Percentiles rank a stretch among this genome's conserved stretches.
phyloP scores from a whole-genome alignment of 75 land plant genomes.

The Chamaecyparis obtusa region DNA sequence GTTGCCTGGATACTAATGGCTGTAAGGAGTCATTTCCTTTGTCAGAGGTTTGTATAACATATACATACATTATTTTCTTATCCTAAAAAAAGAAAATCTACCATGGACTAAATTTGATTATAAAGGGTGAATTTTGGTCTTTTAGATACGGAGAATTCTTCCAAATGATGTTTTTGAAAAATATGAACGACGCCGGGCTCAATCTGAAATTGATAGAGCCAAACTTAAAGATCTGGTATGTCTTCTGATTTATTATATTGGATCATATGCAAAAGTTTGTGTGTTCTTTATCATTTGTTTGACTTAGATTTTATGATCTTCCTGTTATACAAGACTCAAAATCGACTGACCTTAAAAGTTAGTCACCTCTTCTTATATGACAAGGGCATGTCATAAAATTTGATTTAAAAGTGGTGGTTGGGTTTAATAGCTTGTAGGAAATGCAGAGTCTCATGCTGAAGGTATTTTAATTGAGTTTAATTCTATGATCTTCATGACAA shows the following conservation, averaged over 20 bases:
- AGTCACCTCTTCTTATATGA: too few relatives aligned
- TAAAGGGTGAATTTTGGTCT: not conserved
- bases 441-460: too few relatives aligned
- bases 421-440: too few relatives aligned
- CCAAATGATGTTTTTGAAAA: conserved; percentile 28
- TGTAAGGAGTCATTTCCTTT: conserved; percentile 32
- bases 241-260: not conserved
- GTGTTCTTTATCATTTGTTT: too few relatives aligned
- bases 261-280: too few relatives aligned
- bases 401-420: too few relatives aligned
- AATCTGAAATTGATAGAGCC: conserved; percentile 31
- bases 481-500: too few relatives aligned
- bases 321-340: too few relatives aligned
- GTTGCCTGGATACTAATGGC: conserved; percentile 40
- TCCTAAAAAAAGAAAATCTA: not conserved
- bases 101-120: not conserved
- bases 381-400: too few relatives aligned
- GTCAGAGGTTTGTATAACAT: conserved; percentile 30
- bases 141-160: conserved; percentile 30
- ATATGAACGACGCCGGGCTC: conserved; percentile 45
- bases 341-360: too few relatives aligned
- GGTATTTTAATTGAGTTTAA: too few relatives aligned
- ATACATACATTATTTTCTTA: not conserved
- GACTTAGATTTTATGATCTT: too few relatives aligned
- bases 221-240: conserved; percentile 37